phyloP scores from a whole-genome alignment of 148 eudicot genomes.

The Pharnaceum exiguum region DNA sequence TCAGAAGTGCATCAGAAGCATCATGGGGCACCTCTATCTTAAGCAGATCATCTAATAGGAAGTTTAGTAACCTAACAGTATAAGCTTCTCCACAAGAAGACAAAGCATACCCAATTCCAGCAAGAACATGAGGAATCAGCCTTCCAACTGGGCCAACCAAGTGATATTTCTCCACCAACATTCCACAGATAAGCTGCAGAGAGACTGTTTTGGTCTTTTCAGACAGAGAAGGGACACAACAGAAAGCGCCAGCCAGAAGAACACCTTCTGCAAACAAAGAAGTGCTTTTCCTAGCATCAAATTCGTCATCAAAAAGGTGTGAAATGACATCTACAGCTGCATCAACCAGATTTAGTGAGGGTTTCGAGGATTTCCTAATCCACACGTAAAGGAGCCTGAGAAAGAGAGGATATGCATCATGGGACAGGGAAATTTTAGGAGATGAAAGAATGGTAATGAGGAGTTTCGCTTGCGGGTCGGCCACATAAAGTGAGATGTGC shows the following conservation, averaged over 20 bases:
- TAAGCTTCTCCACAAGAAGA: conserved; percentile 44
- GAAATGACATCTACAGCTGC: conserved; percentile 39
- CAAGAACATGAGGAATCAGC: conserved; percentile 50
- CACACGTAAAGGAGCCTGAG: conserved; percentile 81
- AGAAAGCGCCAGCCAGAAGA: conserved; percentile 73
- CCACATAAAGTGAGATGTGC: conserved; percentile 63
- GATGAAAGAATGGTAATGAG: conserved; percentile 66
- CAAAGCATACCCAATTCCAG: conserved; percentile 85
- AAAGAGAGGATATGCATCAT: conserved; percentile 66
- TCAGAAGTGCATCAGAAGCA: conserved; percentile 60
- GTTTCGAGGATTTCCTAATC: conserved; percentile 78
- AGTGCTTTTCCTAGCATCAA: conserved; percentile 27
- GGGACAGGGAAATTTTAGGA: conserved; percentile 37
- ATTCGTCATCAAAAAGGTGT: conserved; percentile 31
- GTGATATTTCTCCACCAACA: conserved; percentile 50
- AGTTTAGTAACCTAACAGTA: conserved; percentile 45
- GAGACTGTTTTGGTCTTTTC: conserved; percentile 48
- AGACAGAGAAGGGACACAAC: conserved; percentile 42
- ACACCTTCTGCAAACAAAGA: conserved; percentile 50
- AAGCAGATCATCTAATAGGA: conserved; percentile 54
- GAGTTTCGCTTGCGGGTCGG: conserved; percentile 96
- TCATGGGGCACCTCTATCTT: conserved; percentile 36
- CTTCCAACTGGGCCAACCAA: conserved; percentile 39
- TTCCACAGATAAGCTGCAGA: conserved; percentile 50
- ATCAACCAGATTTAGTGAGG: conserved; percentile 45